Base-by-base conservation (phyloP, 2,329 filamentous ascomycete species). In the Sporothrix brasiliensis region DNA sequence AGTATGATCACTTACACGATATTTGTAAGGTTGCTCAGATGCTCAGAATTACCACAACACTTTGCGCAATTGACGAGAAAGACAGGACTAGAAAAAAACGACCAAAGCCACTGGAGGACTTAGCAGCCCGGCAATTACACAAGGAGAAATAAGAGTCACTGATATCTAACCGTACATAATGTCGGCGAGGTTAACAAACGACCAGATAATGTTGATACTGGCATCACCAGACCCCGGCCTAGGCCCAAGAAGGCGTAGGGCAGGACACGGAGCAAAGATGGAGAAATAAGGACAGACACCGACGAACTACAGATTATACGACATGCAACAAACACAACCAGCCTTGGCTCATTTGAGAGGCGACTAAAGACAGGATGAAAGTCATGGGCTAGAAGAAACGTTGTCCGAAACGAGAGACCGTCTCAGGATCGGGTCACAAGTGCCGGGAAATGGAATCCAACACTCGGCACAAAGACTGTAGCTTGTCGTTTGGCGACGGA, bases 401-500 rank as follows among this genome's bases (percentile, higher is more conserved):
- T 61, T 61, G 39, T 44, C 56, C 34, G 10, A 41, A 34, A 19
- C 30, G 34, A 56, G 34, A 56, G 4, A 9, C n/a, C 6, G 56
- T 61, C 56, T 34, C 34, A 61, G 56, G 34, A 21, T 61, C 56
- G 56, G 34, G 34, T 44, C 56, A 44, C 56, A 61, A 61, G 56
- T 65, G 60, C 60, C 60, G 41, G 60, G 60, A 50, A 65, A 50
- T 24, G 60, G 56, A n/a, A 65, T 50, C 56, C 56, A 34, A 44
- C 56, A 39, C 34, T 34, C 34, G 34, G 56, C 24, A 24, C 24
- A 24, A 24, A 24, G 24, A 2, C 56, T 61, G n/a, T 13, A 47
- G 10, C 1, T 14, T 47, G 13, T 13, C 16, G 13, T 47, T 47
- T 47, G 44, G 44, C 41, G 41, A 14, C 11, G 13, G 16, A 47